Base-by-base conservation (phyloP, 805 yeast species). In the Sugiyamaella americana region DNA sequence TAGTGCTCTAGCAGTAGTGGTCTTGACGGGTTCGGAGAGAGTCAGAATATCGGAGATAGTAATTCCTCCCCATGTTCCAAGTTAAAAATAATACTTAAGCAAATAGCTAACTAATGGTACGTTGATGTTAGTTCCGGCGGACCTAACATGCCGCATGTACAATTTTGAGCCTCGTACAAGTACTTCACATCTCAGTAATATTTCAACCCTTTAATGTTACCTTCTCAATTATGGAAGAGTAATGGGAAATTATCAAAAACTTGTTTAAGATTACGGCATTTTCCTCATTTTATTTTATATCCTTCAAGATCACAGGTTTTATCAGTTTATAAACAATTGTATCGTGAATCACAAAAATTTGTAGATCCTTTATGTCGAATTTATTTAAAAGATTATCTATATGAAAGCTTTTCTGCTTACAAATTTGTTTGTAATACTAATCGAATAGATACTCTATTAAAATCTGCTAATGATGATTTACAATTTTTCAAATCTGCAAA, bases 301-400 rank as follows among this genome's bases (percentile, higher is more conserved):
- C 21, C 24, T 3, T 40, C 55, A 6, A 30, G 44, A 13, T 2
- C 26, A 2, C 22, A 23, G 11, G 51, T 54, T 2, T 39, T 53
- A n/a, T 5, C 21, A n/a, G 21, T 36, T 18, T 55, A 55, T 40
- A 35, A 43, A 34, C 41, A 30, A 16, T 41, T 50, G 4, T 11
- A 21, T 3, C 38, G 47, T 24, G 51, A 51, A 35, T 11, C 45
- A n/a, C n/a, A 26, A 16, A 17, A 29, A 39, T 52, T 52, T 34
- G 23, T 53, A 22, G 58, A 55, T 24, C 58, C 57, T 6, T 22
- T 53, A 10, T 51, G 55, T 30, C 46, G 55, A 11, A 26, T 20
- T n/a, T 49, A 38, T 39, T 48, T 55, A 19, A 45, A 44, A 17
- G 39, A 21, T 5, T 17, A 30, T 17, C 21, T 43, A 19, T 41